Conservation (phyloP, 2,329 filamentous ascomycete species). For the Aspergillus neoniger region DNA sequence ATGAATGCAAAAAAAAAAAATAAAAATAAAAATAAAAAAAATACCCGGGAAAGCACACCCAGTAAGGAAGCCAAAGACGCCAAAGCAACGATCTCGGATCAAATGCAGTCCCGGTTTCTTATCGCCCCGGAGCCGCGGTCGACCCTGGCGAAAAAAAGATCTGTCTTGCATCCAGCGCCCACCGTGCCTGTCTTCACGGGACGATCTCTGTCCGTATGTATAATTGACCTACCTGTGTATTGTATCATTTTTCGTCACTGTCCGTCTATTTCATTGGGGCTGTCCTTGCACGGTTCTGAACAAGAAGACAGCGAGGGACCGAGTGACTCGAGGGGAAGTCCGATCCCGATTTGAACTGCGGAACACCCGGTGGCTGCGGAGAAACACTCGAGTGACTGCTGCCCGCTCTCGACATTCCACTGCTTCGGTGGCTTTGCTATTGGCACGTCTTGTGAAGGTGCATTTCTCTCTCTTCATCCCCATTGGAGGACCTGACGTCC, state of each 20-base stretch:
- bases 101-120: constrained; percentile 28
- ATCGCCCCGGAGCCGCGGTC: constrained; percentile 23
- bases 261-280: background rate
- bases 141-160: constrained; percentile 22
- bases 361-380: constrained; percentile 11
- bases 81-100: constrained; percentile 19
- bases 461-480: background rate
- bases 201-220: background rate
- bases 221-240: background rate
- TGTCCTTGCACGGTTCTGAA: background rate
- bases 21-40: too few species aligned
- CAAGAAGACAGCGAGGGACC: background rate
- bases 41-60: too few species aligned
- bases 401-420: background rate
- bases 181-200: background rate
- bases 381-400: constrained; percentile 3
- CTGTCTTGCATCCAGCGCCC: constrained; percentile 10
- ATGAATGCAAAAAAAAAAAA: too few species aligned
- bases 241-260: background rate
- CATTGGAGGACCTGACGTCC: background rate
- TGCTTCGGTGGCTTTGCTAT: constrained; percentile 3
- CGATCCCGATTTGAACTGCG: constrained; percentile 6
- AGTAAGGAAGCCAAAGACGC: too few species aligned
- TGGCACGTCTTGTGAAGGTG: constrained; percentile 9
- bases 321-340: background rate